Evolutionary conservation across 2,329 filamentous ascomycete genomes (phyloP), one percentile per base, ranked within the genome.

Genomic region (Neofusicoccum sp.): DNA sequence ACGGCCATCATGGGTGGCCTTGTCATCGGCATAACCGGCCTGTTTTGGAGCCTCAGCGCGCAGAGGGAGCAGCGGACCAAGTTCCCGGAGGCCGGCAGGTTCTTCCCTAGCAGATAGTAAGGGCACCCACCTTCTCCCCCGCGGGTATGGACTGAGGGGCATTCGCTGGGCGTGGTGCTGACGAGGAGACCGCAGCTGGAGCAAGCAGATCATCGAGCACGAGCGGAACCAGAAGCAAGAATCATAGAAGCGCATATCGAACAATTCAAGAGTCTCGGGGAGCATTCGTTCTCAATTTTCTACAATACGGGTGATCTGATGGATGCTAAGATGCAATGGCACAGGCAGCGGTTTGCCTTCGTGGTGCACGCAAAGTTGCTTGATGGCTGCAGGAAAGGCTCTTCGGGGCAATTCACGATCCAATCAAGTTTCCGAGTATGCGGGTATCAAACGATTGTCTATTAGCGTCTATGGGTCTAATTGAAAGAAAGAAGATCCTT

Each of bases 41-140:
- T 89, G 69, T 83, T 82, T 63, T 93, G 86, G 83, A 89, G 82
- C 70, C 76, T 89, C 69, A 92, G 89, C 72, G 89, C 90, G 40
- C 84, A 90, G 68, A 82, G 86, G 65, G 91, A 96, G 75, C 77
- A 83, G 65, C 86, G 90, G 70, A 83, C 87, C 67, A 86, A 83
- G 75, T 91, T 92, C 82, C 91, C 91, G 36, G 87, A 91, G 76
- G 82, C 84, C 61, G 86, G 86, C 69, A 81, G 89, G 71, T 95
- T 93, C 83, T 92, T 88, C 76, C 90, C 90, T 49, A 95, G 90
- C 79, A 84, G 91, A 86, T 86, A 89, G 90, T 93, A 82, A 70
- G 89, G 4, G 14, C 40, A 30, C 26, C n/a, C 9, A 49, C 11
- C 6, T 30, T 26, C n/a, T 14, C 14, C 43, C 28, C 59, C 14